Percentiles rank a stretch among this genome's conserved stretches.
Evolutionary conservation across 2,329 filamentous ascomycete species (phyloP).

Genomic region (Colletotrichum destructivum): DNA sequence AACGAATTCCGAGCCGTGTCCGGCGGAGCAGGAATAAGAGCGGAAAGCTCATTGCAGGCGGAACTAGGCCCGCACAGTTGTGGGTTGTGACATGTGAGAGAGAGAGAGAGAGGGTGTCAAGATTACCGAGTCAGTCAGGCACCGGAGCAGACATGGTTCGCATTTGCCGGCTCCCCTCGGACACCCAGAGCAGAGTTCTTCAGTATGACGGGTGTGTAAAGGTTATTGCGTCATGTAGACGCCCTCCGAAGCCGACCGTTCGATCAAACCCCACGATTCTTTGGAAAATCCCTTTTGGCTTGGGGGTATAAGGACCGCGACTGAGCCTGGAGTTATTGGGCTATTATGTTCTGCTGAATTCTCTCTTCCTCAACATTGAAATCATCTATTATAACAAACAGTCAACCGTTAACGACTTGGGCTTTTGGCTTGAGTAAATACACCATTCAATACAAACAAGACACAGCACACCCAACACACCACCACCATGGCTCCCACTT

Average conservation of each 20-base stretch:
- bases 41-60: conserved; percentile 9
- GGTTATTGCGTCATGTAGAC: conserved; percentile 36
- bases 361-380: too few relatives aligned
- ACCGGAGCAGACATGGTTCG: conserved; percentile 2
- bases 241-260: conserved; percentile 4
- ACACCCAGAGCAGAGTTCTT: background rate
- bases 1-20: conserved; percentile 7
- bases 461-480: background rate
- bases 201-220: conserved; percentile 26
- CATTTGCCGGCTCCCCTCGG: conserved; percentile 2
- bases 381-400: too few relatives aligned
- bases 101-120: background rate
- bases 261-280: conserved; percentile 3
- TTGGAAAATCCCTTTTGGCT: background rate
- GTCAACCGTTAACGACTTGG: too few relatives aligned
- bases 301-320: background rate
- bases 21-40: background rate
- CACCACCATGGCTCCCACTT: conserved; percentile 47
- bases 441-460: too few relatives aligned
- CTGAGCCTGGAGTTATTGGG: background rate
- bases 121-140: conserved; percentile 22
- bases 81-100: too few relatives aligned
- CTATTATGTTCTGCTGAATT: too few relatives aligned
- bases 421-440: too few relatives aligned
- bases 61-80: conserved; percentile 10